These are phyloP conservation scores for Rhododendron williamsianum DNA, from an alignment of 148 eudicot genomes.

Conservation along the genomic window DNA sequence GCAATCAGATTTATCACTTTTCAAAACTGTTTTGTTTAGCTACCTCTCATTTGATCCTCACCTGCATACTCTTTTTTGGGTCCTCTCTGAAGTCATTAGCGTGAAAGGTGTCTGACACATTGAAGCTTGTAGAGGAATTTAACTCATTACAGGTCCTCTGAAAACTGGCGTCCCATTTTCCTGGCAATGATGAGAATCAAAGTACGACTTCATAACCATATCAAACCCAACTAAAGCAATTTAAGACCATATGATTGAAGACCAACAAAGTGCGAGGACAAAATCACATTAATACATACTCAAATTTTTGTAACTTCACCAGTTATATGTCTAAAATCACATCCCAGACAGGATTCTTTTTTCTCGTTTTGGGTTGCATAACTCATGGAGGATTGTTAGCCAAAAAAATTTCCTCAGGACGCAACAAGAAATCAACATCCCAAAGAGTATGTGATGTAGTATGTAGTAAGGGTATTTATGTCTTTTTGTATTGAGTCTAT, in stretches of 20 bases:
- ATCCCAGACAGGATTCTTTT: neutral
- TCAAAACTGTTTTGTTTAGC: neutral
- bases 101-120: constrained; percentile 15
- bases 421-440: neutral
- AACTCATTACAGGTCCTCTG: constrained; percentile 20
- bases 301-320: neutral
- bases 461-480: too few relatives aligned
- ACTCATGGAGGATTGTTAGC: neutral
- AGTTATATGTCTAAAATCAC: neutral
- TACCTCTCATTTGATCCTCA: constrained; percentile 21
- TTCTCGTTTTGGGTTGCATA: neutral
- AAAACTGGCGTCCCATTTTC: constrained; percentile 32
- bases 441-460: too few relatives aligned
- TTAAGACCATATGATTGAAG: neutral
- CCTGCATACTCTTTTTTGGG: constrained; percentile 34
- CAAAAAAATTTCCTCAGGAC: neutral
- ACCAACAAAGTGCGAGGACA: neutral
- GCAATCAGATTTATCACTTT: neutral
- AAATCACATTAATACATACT: neutral
- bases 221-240: neutral
- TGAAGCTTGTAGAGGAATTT: constrained; percentile 12
- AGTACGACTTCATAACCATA: neutral
- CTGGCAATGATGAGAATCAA: constrained; percentile 30
- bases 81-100: constrained; percentile 24
- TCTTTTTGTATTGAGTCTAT: too few relatives aligned